These are phyloP conservation scores for Raddia distichophylla DNA, from an alignment of 176 grass and related monocot genomes.

Conservation along the genomic window DNA sequence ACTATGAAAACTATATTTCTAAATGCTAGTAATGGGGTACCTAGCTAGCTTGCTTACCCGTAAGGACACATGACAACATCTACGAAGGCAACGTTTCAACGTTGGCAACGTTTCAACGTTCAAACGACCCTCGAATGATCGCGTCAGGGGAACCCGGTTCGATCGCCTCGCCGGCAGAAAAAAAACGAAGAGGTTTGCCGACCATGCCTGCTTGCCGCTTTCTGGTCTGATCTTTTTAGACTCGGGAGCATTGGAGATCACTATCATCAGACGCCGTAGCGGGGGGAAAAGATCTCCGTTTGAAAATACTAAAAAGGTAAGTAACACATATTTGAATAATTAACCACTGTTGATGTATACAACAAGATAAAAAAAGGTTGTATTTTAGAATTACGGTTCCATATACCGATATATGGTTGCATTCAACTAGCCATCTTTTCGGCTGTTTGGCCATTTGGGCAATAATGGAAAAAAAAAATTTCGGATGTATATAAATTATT, in stretches of 20 bases:
- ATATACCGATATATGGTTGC: not conserved
- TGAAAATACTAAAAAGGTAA: not conserved
- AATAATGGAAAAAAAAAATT: no score
- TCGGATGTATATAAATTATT: no score
- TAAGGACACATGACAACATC: not conserved
- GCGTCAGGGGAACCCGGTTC: conserved; percentile 35
- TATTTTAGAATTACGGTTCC: not conserved
- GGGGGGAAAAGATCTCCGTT: not conserved
- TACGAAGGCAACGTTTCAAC: conserved; percentile 21
- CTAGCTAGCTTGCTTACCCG: not conserved
- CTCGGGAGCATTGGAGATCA: not conserved
- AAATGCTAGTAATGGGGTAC: not conserved
- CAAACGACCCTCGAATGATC: conserved; percentile 17
- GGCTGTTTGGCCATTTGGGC: not conserved
- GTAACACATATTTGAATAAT: not conserved
- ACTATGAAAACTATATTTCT: not conserved
- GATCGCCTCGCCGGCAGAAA: not conserved
- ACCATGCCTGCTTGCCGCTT: not conserved
- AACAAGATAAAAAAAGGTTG: no score
- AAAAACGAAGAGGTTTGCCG: conserved; percentile 5
- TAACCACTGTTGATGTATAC: not conserved
- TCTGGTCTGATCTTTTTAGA: conserved; percentile 9
- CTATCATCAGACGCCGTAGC: not conserved
- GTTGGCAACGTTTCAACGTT: conserved; percentile 37
- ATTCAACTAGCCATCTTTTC: not conserved